Evolutionary conservation across 2,329 filamentous ascomycete genomes (phyloP).

Genomic region (Penicillium sp.): DNA sequence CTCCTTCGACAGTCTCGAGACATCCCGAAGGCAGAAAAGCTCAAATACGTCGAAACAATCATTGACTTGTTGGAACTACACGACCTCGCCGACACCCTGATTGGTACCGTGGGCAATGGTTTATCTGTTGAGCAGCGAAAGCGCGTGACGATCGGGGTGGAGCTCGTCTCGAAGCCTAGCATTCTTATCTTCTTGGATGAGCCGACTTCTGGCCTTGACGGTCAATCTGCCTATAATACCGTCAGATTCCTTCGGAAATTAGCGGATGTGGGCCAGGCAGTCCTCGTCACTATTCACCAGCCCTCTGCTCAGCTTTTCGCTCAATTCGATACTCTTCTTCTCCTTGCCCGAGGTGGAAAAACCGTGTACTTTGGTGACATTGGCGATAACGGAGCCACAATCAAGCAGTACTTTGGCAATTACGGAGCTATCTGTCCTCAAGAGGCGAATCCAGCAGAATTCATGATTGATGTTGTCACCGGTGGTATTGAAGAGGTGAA

Average conservation of each 20-base stretch:
- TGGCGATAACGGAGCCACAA: conserved; percentile 66
- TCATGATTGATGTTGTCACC: conserved; percentile 58
- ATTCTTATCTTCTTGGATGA: conserved; percentile 74
- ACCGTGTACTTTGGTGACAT: conserved; percentile 73
- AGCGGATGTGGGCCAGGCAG: conserved; percentile 68
- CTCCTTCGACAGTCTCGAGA: conserved; percentile 64
- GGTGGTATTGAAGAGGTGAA: conserved; percentile 52
- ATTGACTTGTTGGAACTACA: conserved; percentile 68
- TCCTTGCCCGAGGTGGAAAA: conserved; percentile 69
- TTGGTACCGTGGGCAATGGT: conserved; percentile 52
- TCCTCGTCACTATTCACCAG: conserved; percentile 74
- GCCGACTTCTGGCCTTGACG: conserved; percentile 72
- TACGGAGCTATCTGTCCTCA: conserved; percentile 68
- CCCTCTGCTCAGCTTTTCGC: conserved; percentile 70
- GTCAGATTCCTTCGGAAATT: conserved; percentile 71
- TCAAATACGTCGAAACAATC: conserved; percentile 68
- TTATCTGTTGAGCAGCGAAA: conserved; percentile 70
- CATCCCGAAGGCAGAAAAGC: conserved; percentile 62
- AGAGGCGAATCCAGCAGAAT: conserved; percentile 66
- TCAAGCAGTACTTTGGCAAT: conserved; percentile 70
- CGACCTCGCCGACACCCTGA: conserved; percentile 68
- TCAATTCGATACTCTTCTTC: conserved; percentile 72
- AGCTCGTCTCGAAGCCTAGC: conserved; percentile 71
- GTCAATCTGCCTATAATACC: conserved; percentile 70
- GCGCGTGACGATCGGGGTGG: conserved; percentile 73